phyloP scores from a whole-genome alignment of 805 yeast species.

The Ogataea henricii region DNA sequence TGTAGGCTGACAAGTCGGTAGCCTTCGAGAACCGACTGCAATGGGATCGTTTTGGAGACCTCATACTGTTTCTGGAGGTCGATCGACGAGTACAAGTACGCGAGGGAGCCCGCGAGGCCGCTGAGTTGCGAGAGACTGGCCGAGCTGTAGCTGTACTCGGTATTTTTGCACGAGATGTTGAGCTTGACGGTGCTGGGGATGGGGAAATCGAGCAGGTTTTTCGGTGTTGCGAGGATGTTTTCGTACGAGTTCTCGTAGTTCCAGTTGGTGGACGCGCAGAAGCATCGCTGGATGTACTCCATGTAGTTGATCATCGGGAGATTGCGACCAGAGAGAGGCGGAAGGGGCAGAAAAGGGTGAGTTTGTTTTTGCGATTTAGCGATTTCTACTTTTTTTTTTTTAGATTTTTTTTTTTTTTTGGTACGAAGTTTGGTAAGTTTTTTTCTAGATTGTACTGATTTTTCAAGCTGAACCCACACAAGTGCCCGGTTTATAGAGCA shows the following conservation, averaged over 20 bases:
- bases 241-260: constrained; percentile 76
- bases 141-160: constrained; percentile 70
- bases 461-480: no score
- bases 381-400: background rate
- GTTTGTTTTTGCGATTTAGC: no score
- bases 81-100: constrained; percentile 74
- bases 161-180: constrained; percentile 68
- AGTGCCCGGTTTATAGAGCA: no score
- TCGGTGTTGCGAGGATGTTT: constrained; percentile 70
- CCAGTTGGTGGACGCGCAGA: constrained; percentile 74
- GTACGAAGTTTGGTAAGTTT: no score
- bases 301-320: constrained; percentile 73
- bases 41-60: constrained; percentile 52
- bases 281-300: constrained; percentile 81
- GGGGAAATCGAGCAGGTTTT: constrained; percentile 67
- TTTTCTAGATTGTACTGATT: no score
- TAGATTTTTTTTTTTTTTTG: no score
- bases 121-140: constrained; percentile 66
- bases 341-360: no score
- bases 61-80: constrained; percentile 50
- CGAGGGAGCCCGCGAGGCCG: constrained; percentile 74
- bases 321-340: background rate
- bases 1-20: constrained; percentile 49
- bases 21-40: constrained; percentile 72
- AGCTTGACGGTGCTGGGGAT: constrained; percentile 69